Evolutionary conservation across 257 asterid genomes (phyloP).

Genomic region (Solanum appendiculatum): DNA sequence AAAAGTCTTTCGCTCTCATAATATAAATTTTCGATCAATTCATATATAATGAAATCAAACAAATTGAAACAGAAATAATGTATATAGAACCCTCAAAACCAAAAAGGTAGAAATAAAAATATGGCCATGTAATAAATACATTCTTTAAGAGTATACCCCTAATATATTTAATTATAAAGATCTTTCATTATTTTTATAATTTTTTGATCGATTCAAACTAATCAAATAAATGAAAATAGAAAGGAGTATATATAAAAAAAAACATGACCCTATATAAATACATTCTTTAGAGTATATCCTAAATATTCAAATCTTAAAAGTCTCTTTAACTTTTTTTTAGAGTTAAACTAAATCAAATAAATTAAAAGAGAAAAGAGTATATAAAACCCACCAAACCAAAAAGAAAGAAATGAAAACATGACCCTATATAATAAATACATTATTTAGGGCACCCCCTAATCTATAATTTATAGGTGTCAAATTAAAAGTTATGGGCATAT

Average conservation of each 20-base stretch:
- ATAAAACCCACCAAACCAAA: background rate
- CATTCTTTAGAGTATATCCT: background rate
- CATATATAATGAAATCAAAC: background rate
- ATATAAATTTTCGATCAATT: background rate
- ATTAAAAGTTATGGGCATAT: background rate
- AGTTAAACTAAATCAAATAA: background rate
- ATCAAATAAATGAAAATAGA: background rate
- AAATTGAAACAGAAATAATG: too few relatives aligned
- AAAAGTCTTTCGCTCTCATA: too few relatives aligned
- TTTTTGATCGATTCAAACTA: background rate
- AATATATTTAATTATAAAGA: too few relatives aligned
- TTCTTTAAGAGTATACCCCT: background rate
- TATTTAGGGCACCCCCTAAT: background rate
- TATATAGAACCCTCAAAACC: background rate
- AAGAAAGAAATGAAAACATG: background rate
- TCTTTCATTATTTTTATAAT: too few relatives aligned
- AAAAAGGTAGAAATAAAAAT: too few relatives aligned
- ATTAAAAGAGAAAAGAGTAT: background rate
- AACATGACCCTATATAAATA: background rate
- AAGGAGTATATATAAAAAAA: background rate
- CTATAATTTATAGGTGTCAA: background rate
- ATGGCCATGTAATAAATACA: background rate
- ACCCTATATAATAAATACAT: background rate
- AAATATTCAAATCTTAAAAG: background rate
- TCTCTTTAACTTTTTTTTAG: accelerated